Base-by-base conservation (phyloP, 345 rosid species). In the Rhizophora mangle region DNA sequence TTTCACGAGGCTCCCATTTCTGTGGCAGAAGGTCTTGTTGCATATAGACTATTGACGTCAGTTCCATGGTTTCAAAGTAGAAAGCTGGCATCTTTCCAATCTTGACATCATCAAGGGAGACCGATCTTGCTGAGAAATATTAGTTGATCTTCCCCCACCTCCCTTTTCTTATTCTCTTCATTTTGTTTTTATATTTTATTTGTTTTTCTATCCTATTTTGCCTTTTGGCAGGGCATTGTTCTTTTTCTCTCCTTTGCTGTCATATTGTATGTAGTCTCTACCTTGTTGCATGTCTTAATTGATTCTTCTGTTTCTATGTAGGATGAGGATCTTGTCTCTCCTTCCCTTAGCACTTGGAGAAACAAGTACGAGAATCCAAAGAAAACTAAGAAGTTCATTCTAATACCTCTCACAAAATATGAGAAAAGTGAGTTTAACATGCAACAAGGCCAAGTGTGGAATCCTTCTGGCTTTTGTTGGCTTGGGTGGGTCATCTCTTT, bases 311-410 rank as follows among this genome's bases (percentile, higher is more conserved):
- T 61, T 68, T 57, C 61, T 68, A 31, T 71, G 30, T 62, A 93
- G 98, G 87, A 82, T 82, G 91, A 34, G 82, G 84, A 77, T 85
- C 26, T 80, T 93, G 82, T 83, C 94, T 64, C 74, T 89, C 72
- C 59, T 91, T 69, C 77, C 79, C 32, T 71, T 75, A 60, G 88
- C 82, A 53, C 74, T 88, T 53, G 79, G 8, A 71, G 67, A 74
- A 24, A 30, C 75, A 51, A 73, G 36, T 32, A 16, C 81, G 71
- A 68, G 89, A 78, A 60, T 73, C 69, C 8, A 88, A 86, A 83
- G 68, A 74, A 22, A 69, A 60, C 27, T 85, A 64, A 84, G 63
- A 74, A 46, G 60, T 64, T 47, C 29, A 18, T 34, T 34, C 37
- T 34, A 34, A 34, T 34, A 55, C 54, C 63, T 64, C 69, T 11